phyloP scores from a whole-genome alignment of 2,329 filamentous ascomycete genomes.

The Teratosphaeriaceae sp. region DNA sequence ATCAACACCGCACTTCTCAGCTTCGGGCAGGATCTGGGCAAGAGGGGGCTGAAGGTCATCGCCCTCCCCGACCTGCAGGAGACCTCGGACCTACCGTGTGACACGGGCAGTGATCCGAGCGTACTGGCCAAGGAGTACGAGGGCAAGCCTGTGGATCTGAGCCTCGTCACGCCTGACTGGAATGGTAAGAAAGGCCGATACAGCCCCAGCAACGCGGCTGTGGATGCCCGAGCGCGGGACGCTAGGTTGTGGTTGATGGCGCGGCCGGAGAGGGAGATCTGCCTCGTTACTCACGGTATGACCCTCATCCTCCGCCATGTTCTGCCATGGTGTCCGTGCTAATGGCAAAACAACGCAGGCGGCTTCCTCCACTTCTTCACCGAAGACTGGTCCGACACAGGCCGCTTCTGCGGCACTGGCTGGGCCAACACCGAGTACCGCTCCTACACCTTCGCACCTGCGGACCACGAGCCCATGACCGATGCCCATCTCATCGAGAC shows the following conservation, averaged over 20 bases:
- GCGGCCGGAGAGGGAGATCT: constrained; percentile 57
- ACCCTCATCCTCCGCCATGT: no score
- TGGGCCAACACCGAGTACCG: constrained; percentile 71
- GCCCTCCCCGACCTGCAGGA: constrained; percentile 75
- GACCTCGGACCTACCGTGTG: constrained; percentile 65
- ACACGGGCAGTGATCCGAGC: constrained; percentile 58
- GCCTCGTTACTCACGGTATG: constrained; percentile 75
- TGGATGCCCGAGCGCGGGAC: constrained; percentile 55
- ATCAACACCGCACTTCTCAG: constrained; percentile 67
- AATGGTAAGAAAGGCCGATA: constrained; percentile 56
- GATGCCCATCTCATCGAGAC: constrained; percentile 31
- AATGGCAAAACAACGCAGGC: no score
- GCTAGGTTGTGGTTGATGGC: constrained; percentile 53
- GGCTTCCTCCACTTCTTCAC: constrained; percentile 81
- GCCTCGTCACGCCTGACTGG: constrained; percentile 57
- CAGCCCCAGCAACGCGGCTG: constrained; percentile 42
- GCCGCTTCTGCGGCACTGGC: constrained; percentile 51
- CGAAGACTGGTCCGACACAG: constrained; percentile 65
- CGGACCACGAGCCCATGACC: constrained; percentile 33
- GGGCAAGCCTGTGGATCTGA: constrained; percentile 56
- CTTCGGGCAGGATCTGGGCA: constrained; percentile 53
- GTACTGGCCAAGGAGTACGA: constrained; percentile 56
- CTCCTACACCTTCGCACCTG: constrained; percentile 61
- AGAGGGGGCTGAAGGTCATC: constrained; percentile 47
- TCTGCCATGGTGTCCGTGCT: no score